These are phyloP conservation scores for Fusarium sp. DNA, from an alignment of 2,329 filamentous ascomycete species.

Conservation along the genomic window DNA sequence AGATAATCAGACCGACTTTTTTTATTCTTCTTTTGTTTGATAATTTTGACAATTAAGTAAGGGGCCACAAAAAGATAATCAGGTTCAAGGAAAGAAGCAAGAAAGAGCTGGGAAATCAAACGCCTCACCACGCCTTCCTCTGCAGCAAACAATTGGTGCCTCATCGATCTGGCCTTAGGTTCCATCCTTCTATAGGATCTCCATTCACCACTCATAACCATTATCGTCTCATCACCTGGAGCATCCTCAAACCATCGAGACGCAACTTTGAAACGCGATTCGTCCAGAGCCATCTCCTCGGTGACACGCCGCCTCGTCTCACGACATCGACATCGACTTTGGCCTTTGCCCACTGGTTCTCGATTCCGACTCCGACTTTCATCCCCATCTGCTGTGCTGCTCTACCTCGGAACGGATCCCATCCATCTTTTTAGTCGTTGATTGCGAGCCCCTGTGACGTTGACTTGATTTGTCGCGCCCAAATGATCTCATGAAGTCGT, in stretches of 20 bases:
- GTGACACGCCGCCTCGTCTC: conserved; percentile 32
- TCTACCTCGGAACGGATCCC: conserved; percentile 14
- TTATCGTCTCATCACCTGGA: conserved; percentile 27
- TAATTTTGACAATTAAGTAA: conserved; percentile 28
- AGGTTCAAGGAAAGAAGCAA: conserved; percentile 20
- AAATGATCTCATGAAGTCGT: conserved; percentile 22
- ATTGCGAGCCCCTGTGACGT: conserved; percentile 36
- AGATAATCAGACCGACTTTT: conserved; percentile 28
- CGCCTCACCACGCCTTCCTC: conserved; percentile 20
- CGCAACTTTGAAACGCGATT: conserved; percentile 46
- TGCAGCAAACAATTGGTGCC: conserved; percentile 18
- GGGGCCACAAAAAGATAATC: conserved; percentile 18
- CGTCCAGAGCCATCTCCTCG: conserved; percentile 29
- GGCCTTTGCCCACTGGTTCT: conserved; percentile 25
- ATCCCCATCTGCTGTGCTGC: conserved; percentile 31
- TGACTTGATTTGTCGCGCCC: not conserved
- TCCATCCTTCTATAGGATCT: conserved; percentile 3
- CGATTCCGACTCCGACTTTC: conserved; percentile 14
- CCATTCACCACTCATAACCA: conserved; percentile 16
- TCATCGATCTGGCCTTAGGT: conserved; percentile 23
- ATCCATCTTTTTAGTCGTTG: conserved; percentile 33
- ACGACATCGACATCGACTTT: conserved; percentile 5
- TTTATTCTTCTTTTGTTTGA: conserved; percentile 17
- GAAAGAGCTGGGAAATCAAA: conserved; percentile 30
- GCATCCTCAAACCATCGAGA: conserved; percentile 39